A percentile compares a stretch with the other conserved stretches of the same genome.
phyloP scores from a whole-genome alignment of 139 green algal species.

The Mychonastes homosphaera region DNA sequence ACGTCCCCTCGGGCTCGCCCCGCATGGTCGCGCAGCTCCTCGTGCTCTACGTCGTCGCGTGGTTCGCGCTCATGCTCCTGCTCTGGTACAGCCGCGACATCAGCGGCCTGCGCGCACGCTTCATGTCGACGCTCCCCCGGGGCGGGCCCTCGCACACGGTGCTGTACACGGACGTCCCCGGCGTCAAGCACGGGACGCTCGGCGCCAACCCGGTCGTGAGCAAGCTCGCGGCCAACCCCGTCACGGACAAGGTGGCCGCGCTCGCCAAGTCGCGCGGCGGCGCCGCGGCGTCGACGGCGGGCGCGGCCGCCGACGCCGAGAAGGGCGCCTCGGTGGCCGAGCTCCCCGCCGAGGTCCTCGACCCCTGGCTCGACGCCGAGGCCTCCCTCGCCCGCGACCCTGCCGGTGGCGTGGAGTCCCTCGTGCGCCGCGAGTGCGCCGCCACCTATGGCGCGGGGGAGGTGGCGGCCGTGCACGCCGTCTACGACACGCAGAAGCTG shows the following conservation, averaged over 20 bases:
- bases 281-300: no score
- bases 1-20: no score
- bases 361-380: constrained; percentile 15
- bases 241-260: no score
- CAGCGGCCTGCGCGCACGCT: constrained; percentile 40
- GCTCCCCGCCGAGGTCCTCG: constrained; percentile 10
- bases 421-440: constrained; percentile 21
- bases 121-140: constrained; percentile 30
- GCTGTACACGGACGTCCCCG: constrained; percentile 26
- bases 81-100: constrained; percentile 41
- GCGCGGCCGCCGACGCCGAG: no score
- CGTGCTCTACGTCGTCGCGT: no score
- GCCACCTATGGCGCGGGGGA: constrained; percentile 9
- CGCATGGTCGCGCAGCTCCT: constrained; percentile 23
- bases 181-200: no score
- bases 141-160: constrained; percentile 41
- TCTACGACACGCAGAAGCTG: constrained; percentile 28
- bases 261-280: no score
- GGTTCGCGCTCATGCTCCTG: constrained; percentile 23
- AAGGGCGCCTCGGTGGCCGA: not conserved
- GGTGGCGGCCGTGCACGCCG: constrained; percentile 24
- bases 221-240: no score
- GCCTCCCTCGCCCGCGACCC: not conserved
- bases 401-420: constrained; percentile 3
- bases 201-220: no score